Evolutionary conservation across 2,329 filamentous ascomycete species (phyloP).

Genomic region (Stachybotrys chlorohalonatus): DNA sequence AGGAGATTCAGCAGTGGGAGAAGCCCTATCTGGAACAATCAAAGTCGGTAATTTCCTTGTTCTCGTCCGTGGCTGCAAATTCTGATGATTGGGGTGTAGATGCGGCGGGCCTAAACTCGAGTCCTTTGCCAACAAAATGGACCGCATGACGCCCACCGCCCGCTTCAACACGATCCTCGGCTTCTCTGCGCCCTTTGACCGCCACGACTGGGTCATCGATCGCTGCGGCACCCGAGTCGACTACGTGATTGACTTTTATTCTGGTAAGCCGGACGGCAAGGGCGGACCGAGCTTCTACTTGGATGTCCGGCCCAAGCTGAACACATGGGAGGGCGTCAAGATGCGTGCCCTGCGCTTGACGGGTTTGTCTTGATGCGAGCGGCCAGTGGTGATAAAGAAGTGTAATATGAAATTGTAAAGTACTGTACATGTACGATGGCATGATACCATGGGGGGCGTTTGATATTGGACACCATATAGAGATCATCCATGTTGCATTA

Average conservation of each 20-base stretch:
- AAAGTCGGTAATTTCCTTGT: conserved; percentile 32
- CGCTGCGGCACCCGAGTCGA: conserved; percentile 78
- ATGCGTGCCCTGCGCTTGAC: conserved; percentile 48
- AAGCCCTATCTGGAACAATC: conserved; percentile 50
- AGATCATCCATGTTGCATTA: not conserved
- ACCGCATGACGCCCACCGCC: conserved; percentile 69
- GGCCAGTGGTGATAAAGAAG: not conserved
- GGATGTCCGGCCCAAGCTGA: conserved; percentile 60
- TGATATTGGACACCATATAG: not conserved
- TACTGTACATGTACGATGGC: not conserved
- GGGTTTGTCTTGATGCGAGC: conserved; percentile 32
- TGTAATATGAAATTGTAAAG: conserved; percentile 3
- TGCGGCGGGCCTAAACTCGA: conserved; percentile 73
- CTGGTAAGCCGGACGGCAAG: conserved; percentile 46
- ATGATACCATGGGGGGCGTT: conserved; percentile 1
- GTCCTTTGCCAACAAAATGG: conserved; percentile 68
- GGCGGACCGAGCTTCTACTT: conserved; percentile 52
- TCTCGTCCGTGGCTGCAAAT: not conserved
- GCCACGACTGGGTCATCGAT: conserved; percentile 96
- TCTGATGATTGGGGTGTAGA: conserved; percentile 13
- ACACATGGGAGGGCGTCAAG: conserved; percentile 58
- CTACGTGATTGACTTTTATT: conserved; percentile 98
- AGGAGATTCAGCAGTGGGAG: conserved; percentile 87
- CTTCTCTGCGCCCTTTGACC: conserved; percentile 87
- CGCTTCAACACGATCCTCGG: conserved; percentile 75